A percentile compares a stretch with the other conserved stretches of the same genome.
Conservation (phyloP, 176 grass and related monocot species). For the Alopecurus myosuroides region DNA sequence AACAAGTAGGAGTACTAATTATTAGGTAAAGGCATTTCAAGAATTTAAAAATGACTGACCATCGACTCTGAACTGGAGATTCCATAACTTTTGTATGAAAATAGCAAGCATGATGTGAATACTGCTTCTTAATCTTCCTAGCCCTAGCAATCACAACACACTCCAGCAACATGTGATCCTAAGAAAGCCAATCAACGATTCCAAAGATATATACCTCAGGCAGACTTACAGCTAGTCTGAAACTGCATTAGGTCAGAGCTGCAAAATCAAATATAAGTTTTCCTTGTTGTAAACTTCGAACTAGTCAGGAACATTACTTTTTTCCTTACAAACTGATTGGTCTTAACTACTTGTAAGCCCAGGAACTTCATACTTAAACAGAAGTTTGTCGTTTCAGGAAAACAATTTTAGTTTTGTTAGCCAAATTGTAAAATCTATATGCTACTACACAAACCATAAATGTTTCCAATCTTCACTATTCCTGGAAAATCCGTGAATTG, state of each 20-base stretch:
- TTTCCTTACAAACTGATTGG: neutral
- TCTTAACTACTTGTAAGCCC: neutral
- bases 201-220: neutral
- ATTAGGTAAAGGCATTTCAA: neutral
- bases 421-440: neutral
- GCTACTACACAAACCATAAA: neutral
- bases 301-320: neutral
- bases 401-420: neutral
- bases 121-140: neutral
- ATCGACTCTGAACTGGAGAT: neutral
- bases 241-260: neutral
- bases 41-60: neutral
- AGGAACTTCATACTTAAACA: neutral
- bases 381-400: neutral
- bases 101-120: neutral
- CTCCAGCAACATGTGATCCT: neutral
- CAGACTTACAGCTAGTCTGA: neutral
- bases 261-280: neutral
- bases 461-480: too few species aligned
- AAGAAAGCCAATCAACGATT: neutral
- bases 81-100: neutral
- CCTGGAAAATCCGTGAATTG: too few species aligned
- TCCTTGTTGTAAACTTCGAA: neutral
- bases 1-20: too few species aligned
- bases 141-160: neutral